Conservation (phyloP, 2,329 filamentous ascomycete genomes). For the Aurifilum marmelostoma region DNA sequence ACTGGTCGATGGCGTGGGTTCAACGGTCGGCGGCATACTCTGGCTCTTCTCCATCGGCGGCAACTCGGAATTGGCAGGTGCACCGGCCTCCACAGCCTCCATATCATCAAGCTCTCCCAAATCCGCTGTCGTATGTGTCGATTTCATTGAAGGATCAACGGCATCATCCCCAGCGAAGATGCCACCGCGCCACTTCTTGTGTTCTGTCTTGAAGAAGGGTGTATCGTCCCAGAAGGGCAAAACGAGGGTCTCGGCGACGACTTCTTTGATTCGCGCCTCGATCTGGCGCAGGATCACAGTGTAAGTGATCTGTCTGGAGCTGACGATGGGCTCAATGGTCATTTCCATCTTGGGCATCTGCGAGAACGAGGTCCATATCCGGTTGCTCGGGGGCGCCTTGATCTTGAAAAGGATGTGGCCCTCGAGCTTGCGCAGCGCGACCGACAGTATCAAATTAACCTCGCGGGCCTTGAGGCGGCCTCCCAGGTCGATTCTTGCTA, state of each 20-base stretch:
- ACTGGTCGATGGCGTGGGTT: slow-evolving; percentile 44
- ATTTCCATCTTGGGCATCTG: slow-evolving; percentile 93
- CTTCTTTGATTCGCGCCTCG: slow-evolving; percentile 91
- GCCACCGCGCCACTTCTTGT: slow-evolving; percentile 81
- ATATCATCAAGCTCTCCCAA: slow-evolving; percentile 53
- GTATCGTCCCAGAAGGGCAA: slow-evolving; percentile 95
- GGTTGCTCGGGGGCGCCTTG: slow-evolving; percentile 93
- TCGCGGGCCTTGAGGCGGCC: slow-evolving; percentile 86
- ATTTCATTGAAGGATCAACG: slow-evolving; percentile 43
- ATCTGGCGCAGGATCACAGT: slow-evolving; percentile 89
- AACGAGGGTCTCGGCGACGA: slow-evolving; percentile 89
- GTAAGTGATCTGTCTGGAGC: slow-evolving; percentile 93
- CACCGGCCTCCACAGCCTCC: slow-evolving; percentile 46
- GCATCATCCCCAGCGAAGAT: slow-evolving; percentile 68
- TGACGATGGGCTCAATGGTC: slow-evolving; percentile 94
- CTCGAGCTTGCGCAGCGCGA: slow-evolving; percentile 81
- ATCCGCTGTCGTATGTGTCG: slow-evolving; percentile 45
- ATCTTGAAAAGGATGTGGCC: slow-evolving; percentile 84
- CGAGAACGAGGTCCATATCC: slow-evolving; percentile 94
- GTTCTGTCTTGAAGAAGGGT: slow-evolving; percentile 82
- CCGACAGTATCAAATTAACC: slow-evolving; percentile 85
- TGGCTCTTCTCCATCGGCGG: slow-evolving; percentile 60
- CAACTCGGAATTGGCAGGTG: slow-evolving; percentile 43
- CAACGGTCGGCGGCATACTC: slow-evolving; percentile 51
- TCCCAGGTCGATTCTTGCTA: slow-evolving; percentile 88